A percentile compares a stretch with the other conserved stretches of the same genome.
These are phyloP conservation scores for Harringtonia lauricola DNA, from an alignment of 2,329 filamentous ascomycete species.

Conservation along the genomic window DNA sequence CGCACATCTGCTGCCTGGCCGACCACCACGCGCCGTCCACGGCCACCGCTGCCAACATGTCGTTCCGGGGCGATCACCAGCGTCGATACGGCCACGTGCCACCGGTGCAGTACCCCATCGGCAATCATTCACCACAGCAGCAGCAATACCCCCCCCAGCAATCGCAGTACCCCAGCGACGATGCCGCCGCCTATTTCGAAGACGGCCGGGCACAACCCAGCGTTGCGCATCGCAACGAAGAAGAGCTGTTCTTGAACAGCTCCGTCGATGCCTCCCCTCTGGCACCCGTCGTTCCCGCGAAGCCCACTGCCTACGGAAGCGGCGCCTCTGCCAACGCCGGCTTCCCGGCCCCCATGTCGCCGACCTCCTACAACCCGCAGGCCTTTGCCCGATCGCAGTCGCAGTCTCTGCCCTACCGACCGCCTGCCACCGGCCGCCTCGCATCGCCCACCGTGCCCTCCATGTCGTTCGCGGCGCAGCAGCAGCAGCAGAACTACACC, in stretches of 20 bases:
- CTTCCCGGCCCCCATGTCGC: constrained; percentile 37
- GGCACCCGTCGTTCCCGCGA: constrained; percentile 13
- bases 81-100: constrained; percentile 56
- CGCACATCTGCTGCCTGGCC: neutral
- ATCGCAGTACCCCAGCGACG: constrained; percentile 44
- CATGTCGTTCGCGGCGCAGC: constrained; percentile 11
- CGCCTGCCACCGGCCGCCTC: constrained; percentile 21
- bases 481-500: constrained; percentile 33
- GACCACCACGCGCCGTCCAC: neutral
- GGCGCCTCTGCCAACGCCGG: constrained; percentile 27
- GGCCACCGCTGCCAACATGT: constrained; percentile 33
- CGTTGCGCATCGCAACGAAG: constrained; percentile 24
- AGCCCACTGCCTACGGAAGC: constrained; percentile 26
- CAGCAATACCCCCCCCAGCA: constrained; percentile 3
- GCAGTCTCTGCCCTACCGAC: constrained; percentile 32
- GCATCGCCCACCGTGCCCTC: constrained; percentile 25
- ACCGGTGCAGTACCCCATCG: constrained; percentile 51
- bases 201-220: constrained; percentile 13
- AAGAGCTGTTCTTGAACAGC: constrained; percentile 55
- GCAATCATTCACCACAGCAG: constrained; percentile 21
- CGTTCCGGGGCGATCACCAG: constrained; percentile 51
- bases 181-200: constrained; percentile 42
- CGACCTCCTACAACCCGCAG: constrained; percentile 60
- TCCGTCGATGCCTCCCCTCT: constrained; percentile 21
- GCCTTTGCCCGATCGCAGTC: constrained; percentile 46